Evolutionary conservation across 1,284 basidiomycete species (phyloP).

Genomic region (Moniliophthora roreri): DNA sequence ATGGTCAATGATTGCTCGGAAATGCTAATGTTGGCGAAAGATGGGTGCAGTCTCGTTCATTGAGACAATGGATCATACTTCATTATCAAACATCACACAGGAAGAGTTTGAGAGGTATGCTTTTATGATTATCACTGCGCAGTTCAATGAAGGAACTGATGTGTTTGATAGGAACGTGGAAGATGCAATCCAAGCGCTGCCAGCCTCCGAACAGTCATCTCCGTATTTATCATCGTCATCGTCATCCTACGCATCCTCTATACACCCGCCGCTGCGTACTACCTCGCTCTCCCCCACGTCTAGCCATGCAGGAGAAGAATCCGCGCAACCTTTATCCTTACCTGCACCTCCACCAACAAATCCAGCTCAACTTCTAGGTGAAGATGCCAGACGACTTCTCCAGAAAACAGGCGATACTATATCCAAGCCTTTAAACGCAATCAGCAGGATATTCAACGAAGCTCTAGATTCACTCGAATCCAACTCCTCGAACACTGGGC

Average conservation of each 20-base stretch:
- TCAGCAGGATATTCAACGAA: slow-evolving; percentile 83
- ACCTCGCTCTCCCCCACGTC: slow-evolving; percentile 25
- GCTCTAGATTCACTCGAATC: slow-evolving; percentile 60
- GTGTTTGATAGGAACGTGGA: slow-evolving; percentile 75
- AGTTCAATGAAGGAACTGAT: too few species aligned
- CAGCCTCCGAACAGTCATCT: slow-evolving; percentile 55
- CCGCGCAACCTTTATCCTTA: slow-evolving; percentile 73
- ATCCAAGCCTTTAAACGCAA: slow-evolving; percentile 83
- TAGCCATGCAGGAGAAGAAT: slow-evolving; percentile 79
- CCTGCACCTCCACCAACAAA: slow-evolving; percentile 44
- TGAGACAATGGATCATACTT: slow-evolving; percentile 95
- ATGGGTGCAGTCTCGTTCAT: slow-evolving; percentile 94
- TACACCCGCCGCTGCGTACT: slow-evolving; percentile 23
- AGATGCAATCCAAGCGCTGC: slow-evolving; percentile 75
- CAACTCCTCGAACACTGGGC: slow-evolving; percentile 26
- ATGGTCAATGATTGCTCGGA: not conserved
- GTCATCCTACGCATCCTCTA: slow-evolving; percentile 15
- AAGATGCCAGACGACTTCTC: slow-evolving; percentile 80
- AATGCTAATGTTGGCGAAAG: slow-evolving; percentile 33
- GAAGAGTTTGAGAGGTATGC: slow-evolving; percentile 86
- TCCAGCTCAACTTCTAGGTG: slow-evolving; percentile 50
- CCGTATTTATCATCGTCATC: slow-evolving; percentile 28
- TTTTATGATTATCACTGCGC: not conserved
- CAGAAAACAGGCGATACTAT: slow-evolving; percentile 88
- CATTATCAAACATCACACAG: slow-evolving; percentile 89